Evolutionary conservation across 176 grass and related monocot genomes (phyloP).

Genomic region (Oryza meyeriana): DNA sequence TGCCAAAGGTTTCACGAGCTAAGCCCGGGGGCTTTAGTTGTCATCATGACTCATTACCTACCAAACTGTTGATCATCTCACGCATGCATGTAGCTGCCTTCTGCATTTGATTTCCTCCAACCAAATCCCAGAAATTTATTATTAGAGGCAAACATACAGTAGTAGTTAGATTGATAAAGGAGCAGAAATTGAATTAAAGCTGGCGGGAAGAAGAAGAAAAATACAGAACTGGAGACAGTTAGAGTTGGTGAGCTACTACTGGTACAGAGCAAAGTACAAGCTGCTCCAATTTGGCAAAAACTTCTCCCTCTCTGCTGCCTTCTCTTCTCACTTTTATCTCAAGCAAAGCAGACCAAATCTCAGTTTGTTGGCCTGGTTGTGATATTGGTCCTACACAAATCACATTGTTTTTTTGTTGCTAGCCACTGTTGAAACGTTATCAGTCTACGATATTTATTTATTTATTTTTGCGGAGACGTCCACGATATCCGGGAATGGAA

Average conservation of each 20-base stretch:
- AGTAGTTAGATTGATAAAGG: background rate
- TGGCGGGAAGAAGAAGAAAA: background rate
- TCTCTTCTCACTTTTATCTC: background rate
- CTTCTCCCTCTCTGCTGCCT: background rate
- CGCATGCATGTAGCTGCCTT: background rate
- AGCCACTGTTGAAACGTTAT: background rate
- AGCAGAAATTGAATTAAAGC: background rate
- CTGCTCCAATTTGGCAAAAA: background rate
- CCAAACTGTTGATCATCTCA: background rate
- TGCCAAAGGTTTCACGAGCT: background rate
- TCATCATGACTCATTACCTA: background rate
- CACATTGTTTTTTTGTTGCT: background rate
- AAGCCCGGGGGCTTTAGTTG: background rate
- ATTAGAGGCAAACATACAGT: background rate
- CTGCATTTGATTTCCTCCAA: conserved; percentile 4
- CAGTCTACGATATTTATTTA: background rate
- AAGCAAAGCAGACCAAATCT: conserved; percentile 2
- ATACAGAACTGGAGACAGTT: conserved; percentile 23
- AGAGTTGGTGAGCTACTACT: conserved; percentile 18
- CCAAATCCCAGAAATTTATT: background rate
- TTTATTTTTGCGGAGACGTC: background rate
- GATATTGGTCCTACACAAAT: background rate
- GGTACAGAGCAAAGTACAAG: background rate
- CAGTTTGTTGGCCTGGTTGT: background rate
- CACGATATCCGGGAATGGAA: background rate